These are phyloP conservation scores for Oryza officinalis DNA, from an alignment of 176 grass and related monocot genomes.

Conservation along the genomic window DNA sequence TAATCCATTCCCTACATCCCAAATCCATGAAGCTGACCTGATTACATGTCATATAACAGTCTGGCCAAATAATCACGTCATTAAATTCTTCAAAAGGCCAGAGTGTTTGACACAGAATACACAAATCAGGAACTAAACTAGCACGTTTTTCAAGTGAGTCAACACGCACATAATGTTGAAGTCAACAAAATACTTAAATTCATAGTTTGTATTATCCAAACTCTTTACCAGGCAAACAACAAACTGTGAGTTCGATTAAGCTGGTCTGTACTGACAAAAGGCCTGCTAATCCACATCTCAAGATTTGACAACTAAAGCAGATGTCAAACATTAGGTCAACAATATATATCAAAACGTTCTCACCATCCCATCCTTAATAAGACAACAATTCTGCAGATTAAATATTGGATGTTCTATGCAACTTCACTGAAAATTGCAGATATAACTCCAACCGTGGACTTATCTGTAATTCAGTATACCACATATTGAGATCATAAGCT, in stretches of 20 bases:
- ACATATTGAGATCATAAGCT: background rate
- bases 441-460: background rate
- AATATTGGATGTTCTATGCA: background rate
- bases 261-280: background rate
- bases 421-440: background rate
- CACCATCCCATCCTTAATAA: background rate
- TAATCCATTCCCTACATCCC: background rate
- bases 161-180: background rate
- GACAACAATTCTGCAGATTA: background rate
- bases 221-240: background rate
- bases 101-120: background rate
- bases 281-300: background rate
- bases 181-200: background rate
- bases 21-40: conserved; percentile 21
- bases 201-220: background rate
- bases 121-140: conserved; percentile 16
- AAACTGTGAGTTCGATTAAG: background rate
- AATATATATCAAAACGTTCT: background rate
- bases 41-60: background rate
- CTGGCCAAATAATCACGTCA: background rate
- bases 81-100: background rate
- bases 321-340: background rate
- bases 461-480: background rate
- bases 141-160: background rate
- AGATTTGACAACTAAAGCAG: background rate